Conservation (phyloP, 2,329 filamentous ascomycete species). For the Beauveria pseudobassiana region DNA sequence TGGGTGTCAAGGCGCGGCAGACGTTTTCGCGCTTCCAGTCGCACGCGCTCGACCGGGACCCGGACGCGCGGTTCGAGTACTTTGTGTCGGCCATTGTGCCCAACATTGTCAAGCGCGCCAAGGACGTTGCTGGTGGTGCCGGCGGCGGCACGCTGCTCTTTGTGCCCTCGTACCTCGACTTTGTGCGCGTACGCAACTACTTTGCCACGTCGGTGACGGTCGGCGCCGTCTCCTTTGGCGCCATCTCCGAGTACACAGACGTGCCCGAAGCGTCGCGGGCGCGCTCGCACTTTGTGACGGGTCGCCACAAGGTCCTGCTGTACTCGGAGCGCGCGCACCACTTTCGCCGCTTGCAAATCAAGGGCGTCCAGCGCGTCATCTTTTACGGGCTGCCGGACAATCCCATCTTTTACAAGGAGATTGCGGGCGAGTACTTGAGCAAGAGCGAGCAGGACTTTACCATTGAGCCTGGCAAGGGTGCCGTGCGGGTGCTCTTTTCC, state of each 20-base stretch:
- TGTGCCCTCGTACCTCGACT: conserved; percentile 90
- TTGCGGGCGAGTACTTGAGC: conserved; percentile 60
- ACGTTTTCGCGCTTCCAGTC: conserved; percentile 85
- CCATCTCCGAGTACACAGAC: conserved; percentile 82
- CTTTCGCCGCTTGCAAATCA: conserved; percentile 79
- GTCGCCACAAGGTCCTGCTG: conserved; percentile 73
- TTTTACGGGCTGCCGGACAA: conserved; percentile 92
- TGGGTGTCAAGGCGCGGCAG: conserved; percentile 68
- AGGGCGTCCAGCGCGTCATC: conserved; percentile 75
- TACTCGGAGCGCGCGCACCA: conserved; percentile 97
- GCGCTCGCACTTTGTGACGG: conserved; percentile 77
- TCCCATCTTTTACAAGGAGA: conserved; percentile 69
- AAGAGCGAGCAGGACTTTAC: conserved; percentile 49
- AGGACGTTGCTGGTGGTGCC: conserved; percentile 34
- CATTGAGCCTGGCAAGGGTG: conserved; percentile 52
- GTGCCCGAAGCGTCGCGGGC: conserved; percentile 73
- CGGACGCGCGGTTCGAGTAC: conserved; percentile 83
- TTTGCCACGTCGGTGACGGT: conserved; percentile 64
- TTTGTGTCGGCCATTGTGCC: conserved; percentile 80
- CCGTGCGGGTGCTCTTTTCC: conserved; percentile 63
- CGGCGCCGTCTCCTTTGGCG: conserved; percentile 53
- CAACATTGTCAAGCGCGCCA: conserved; percentile 57
- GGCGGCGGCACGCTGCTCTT: conserved; percentile 69
- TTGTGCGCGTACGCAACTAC: conserved; percentile 86
- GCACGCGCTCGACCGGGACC: conserved; percentile 62